Evolutionary conservation across 257 asterid genomes (phyloP).

Genomic region (Ligustrum vulgare): DNA sequence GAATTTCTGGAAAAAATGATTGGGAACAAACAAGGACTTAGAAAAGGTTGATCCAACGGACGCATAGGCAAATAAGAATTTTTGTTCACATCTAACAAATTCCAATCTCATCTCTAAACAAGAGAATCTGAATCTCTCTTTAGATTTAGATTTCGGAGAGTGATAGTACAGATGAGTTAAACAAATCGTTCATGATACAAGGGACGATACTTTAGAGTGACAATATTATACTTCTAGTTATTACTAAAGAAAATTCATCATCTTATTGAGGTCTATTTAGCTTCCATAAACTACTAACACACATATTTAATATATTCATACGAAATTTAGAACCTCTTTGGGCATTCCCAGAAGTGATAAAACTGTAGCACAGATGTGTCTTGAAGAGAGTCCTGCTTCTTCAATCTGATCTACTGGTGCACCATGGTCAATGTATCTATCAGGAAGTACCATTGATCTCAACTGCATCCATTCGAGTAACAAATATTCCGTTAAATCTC

Average conservation of each 20-base stretch:
- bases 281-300: neutral
- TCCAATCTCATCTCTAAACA: neutral
- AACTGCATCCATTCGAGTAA: slow-evolving; percentile 40
- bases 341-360: slow-evolving; percentile 63
- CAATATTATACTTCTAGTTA: neutral
- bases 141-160: neutral
- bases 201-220: neutral
- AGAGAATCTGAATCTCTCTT: neutral
- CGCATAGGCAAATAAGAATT: neutral
- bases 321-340: slow-evolving; percentile 38
- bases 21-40: too few species aligned
- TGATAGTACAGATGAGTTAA: neutral
- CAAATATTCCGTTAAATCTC: too few species aligned
- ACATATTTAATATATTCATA: neutral
- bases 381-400: slow-evolving; percentile 70
- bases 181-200: neutral
- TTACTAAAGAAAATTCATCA: neutral
- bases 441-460: slow-evolving; percentile 78
- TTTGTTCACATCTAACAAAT: neutral
- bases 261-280: neutral
- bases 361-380: slow-evolving; percentile 63
- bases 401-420: slow-evolving; percentile 73
- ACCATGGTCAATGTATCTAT: slow-evolving; percentile 77
- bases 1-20: too few species aligned
- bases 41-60: neutral